Percentiles rank a stretch among this genome's conserved stretches.
These are phyloP conservation scores for Phytophthora cactorum DNA, from an alignment of 352 stramenopile genomes.

Conservation along the genomic window DNA sequence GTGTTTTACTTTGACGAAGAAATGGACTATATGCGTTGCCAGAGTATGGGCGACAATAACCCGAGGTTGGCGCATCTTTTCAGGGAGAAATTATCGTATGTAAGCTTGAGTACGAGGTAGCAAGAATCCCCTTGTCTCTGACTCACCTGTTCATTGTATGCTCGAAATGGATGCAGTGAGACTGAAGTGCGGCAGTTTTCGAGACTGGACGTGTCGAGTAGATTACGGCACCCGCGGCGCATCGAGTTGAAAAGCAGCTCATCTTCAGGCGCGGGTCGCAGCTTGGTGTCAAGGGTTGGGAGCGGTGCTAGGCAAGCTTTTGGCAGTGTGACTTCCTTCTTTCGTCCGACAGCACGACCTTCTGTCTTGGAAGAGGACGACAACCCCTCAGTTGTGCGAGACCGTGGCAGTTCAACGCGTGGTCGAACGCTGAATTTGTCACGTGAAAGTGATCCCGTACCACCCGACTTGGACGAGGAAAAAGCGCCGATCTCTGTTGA, in stretches of 20 bases:
- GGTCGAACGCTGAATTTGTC: slow-evolving; percentile 27
- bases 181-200: slow-evolving; percentile 26
- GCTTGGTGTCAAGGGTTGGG: slow-evolving; percentile 14
- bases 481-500: slow-evolving; percentile 30
- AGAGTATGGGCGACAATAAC: slow-evolving; percentile 59
- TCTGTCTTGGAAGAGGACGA: slow-evolving; percentile 30
- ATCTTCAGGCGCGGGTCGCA: background rate
- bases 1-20: slow-evolving; percentile 74
- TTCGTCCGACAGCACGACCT: slow-evolving; percentile 12
- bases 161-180: slow-evolving; percentile 24
- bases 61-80: slow-evolving; percentile 41
- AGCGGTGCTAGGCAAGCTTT: slow-evolving; percentile 21
- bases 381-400: slow-evolving; percentile 9
- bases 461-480: slow-evolving; percentile 15
- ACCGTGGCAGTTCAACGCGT: slow-evolving; percentile 3
- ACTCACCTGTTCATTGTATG: background rate
- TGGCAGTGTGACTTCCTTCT: slow-evolving; percentile 31
- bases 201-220: slow-evolving; percentile 16
- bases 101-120: background rate
- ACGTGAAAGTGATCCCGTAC: slow-evolving; percentile 11
- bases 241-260: slow-evolving; percentile 14
- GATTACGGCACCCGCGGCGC: background rate
- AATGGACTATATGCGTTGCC: slow-evolving; percentile 66
- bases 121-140: background rate
- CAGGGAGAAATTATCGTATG: slow-evolving; percentile 48